Conservation (phyloP, 139 green algal species). For the Zygnema circumcarinatum region DNA sequence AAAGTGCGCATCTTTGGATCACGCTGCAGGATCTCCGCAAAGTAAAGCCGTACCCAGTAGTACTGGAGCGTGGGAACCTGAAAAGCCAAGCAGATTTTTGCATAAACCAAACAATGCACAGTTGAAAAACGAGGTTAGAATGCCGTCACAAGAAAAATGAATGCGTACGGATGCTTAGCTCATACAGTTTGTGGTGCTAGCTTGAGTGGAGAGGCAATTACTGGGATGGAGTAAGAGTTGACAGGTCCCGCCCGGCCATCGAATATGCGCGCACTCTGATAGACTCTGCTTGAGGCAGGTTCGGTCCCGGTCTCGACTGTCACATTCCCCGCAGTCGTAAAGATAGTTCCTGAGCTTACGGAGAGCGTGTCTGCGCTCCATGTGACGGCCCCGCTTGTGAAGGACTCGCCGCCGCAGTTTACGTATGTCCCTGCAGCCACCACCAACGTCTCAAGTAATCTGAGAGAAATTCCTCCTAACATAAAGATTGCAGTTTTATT, state of each 20-base stretch:
- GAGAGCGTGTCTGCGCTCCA: neutral
- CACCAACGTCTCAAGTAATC: too few relatives aligned
- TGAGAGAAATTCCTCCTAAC: too few relatives aligned
- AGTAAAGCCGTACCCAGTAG: constrained; percentile 45
- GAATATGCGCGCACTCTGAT: neutral
- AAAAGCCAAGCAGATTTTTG: neutral
- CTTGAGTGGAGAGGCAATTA: neutral
- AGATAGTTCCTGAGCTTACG: neutral
- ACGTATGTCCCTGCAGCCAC: too few relatives aligned
- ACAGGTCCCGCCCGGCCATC: neutral
- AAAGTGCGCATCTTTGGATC: neutral
- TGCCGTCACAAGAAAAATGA: neutral
- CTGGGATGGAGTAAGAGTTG: neutral
- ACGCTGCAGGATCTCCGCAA: constrained; percentile 37
- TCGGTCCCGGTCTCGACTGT: neutral
- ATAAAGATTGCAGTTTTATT: too few relatives aligned
- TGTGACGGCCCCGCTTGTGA: neutral
- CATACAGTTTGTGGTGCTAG: neutral
- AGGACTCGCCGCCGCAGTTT: neutral
- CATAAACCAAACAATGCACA: neutral
- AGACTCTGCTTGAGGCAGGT: neutral
- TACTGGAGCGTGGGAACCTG: constrained; percentile 1
- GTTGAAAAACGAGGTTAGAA: neutral
- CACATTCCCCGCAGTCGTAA: neutral
- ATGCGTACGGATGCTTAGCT: neutral